These are phyloP conservation scores for Neurospora sp. DNA, from an alignment of 495 filamentous ascomycete genomes.

Conservation along the genomic window DNA sequence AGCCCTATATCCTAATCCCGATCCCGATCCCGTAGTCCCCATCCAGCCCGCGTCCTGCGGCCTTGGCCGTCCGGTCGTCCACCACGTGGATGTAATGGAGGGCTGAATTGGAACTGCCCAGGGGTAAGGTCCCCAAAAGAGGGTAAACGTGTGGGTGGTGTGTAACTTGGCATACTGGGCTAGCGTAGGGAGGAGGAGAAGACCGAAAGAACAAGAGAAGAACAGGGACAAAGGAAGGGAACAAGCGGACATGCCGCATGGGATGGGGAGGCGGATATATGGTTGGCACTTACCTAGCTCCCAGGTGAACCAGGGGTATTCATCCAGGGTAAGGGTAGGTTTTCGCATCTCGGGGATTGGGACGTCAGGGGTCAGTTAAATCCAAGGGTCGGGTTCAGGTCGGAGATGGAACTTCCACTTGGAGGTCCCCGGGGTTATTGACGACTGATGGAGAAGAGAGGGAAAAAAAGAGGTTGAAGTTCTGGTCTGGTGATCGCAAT, in stretches of 20 bases:
- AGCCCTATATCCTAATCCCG: neutral
- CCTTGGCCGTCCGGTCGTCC: too few relatives aligned
- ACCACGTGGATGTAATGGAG: too few relatives aligned
- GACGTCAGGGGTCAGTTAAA: neutral
- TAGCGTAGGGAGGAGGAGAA: neutral
- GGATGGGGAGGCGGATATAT: neutral
- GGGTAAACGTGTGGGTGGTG: neutral
- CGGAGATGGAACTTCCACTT: neutral
- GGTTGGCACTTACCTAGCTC: neutral
- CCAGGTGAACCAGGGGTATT: neutral
- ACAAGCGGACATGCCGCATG: neutral
- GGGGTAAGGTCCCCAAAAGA: neutral
- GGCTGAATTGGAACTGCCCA: neutral
- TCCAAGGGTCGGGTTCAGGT: neutral
- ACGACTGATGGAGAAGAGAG: too few relatives aligned
- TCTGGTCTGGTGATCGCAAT: too few relatives aligned
- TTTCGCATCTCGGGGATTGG: neutral
- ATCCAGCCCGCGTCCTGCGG: neutral
- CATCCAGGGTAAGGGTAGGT: neutral
- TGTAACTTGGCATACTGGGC: neutral
- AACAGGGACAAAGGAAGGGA: neutral
- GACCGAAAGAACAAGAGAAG: neutral
- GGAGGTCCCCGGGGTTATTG: too few relatives aligned
- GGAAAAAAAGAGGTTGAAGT: too few relatives aligned
- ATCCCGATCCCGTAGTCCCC: neutral